phyloP scores from a whole-genome alignment of 192 early-diverging fungal species.

The Coemansia umbellata region DNA sequence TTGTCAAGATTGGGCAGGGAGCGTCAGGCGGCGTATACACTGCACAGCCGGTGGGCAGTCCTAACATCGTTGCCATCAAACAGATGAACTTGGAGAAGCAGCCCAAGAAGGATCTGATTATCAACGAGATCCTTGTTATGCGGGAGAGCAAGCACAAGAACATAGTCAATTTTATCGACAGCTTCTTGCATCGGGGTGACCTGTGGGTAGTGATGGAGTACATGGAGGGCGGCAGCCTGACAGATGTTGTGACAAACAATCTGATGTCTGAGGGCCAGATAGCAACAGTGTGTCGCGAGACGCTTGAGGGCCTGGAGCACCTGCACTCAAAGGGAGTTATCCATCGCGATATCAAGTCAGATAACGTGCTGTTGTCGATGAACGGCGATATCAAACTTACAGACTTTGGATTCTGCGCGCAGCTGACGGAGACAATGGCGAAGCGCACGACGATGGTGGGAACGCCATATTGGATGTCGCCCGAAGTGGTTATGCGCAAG shows the following conservation, averaged over 20 bases:
- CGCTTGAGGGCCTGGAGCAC: conserved; percentile 68
- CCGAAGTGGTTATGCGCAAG: conserved; percentile 90
- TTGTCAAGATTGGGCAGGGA: conserved; percentile 90
- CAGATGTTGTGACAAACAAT: conserved; percentile 89
- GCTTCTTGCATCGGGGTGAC: conserved; percentile 76
- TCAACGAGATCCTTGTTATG: conserved; percentile 91
- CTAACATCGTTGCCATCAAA: conserved; percentile 84
- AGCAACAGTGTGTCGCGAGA: conserved; percentile 84
- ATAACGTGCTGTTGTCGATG: conserved; percentile 76
- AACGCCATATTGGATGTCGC: conserved; percentile 98
- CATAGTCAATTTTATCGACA: conserved; percentile 92
- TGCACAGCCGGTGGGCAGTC: conserved; percentile 64
- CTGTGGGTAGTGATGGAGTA: conserved; percentile 97
- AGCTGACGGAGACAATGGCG: conserved; percentile 70
- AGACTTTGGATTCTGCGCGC: conserved; percentile 90
- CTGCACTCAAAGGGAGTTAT: conserved; percentile 76
- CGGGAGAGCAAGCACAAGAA: conserved; percentile 85
- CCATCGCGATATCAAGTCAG: conserved; percentile 82
- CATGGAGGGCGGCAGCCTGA: conserved; percentile 94
- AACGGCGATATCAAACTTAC: conserved; percentile 78
- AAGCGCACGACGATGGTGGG: conserved; percentile 83
- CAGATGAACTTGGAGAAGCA: conserved; percentile 95
- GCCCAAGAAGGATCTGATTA: conserved; percentile 94
- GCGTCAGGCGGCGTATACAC: conserved; percentile 94
- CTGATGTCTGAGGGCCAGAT: conserved; percentile 88